Percentiles rank a stretch among this genome's conserved stretches.
phyloP scores from a whole-genome alignment of 768 basidiomycete genomes.

The Trametes elegans region DNA sequence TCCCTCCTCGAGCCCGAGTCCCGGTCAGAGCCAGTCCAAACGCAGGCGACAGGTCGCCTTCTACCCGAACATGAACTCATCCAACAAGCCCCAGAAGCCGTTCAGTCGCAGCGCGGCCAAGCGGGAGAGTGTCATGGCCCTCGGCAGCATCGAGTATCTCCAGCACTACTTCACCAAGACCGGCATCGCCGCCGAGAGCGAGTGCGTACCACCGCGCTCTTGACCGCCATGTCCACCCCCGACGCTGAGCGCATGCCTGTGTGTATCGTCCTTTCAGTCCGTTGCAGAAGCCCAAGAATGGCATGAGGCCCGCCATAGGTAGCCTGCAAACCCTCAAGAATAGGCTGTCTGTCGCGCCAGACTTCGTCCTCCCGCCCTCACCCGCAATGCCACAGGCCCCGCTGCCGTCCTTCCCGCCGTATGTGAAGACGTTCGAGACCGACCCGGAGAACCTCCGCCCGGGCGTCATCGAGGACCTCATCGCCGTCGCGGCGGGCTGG shows the following conservation, averaged over 20 bases:
- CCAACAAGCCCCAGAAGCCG: conserved; percentile 75
- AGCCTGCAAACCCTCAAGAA: conserved; percentile 39
- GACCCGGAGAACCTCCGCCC: conserved; percentile 79
- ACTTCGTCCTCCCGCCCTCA: conserved; percentile 70
- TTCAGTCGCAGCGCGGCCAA: conserved; percentile 91
- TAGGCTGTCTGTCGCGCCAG: conserved; percentile 41
- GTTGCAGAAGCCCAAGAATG: conserved; percentile 51
- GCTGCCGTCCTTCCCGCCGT: conserved; percentile 46
- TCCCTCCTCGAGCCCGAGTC: neutral
- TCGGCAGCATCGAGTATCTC: conserved; percentile 95
- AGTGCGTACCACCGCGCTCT: conserved; percentile 46
- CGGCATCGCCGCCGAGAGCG: conserved; percentile 68
- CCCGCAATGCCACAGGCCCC: conserved; percentile 51
- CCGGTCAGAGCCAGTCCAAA: conserved; percentile 38
- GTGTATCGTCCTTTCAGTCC: no score
- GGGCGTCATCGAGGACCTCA: conserved; percentile 73
- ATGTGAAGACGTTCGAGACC: conserved; percentile 64
- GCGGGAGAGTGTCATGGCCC: conserved; percentile 88
- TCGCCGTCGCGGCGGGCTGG: conserved; percentile 64
- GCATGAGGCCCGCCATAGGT: conserved; percentile 77
- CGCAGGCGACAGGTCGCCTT: conserved; percentile 69
- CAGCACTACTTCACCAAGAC: conserved; percentile 95
- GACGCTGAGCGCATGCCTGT: no score
- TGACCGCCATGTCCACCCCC: conserved; percentile 3
- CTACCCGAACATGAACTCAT: conserved; percentile 70